Evolutionary conservation across 2,329 filamentous ascomycete genomes (phyloP), one percentile per base, ranked within the genome.

Genomic region (Cyphellophora attinorum): DNA sequence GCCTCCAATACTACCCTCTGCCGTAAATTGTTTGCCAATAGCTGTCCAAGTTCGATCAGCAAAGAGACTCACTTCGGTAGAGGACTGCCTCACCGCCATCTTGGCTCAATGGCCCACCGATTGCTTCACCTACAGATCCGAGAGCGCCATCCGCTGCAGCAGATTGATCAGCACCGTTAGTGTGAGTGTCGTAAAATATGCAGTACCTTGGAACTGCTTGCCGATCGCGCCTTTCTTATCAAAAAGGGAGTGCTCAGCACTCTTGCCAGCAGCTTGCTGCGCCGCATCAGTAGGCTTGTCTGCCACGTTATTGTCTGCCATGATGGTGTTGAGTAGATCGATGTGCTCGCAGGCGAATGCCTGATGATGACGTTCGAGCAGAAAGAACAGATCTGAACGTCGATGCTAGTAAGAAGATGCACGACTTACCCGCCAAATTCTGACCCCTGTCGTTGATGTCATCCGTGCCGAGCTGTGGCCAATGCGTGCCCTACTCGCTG

Each of bases 11-110:
- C 42, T 45, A 3, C 58, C 58, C 23, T 50, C 46, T 5, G 45
- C 42, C 18, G 51, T 58, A 43, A 59, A 59, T 12, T 58, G 51
- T 41, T 59, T 54, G 11, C 58, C 57, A 33, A 61, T 52, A 6
- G 43, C 39, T 25, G 21, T 25, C n/a, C n/a, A n/a, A n/a, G n/a
- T n/a, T n/a, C n/a, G n/a, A n/a, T n/a, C n/a, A n/a, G n/a, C n/a
- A n/a, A n/a, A n/a, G n/a, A n/a, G n/a, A n/a, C n/a, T n/a, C n/a
- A n/a, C 21, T 25, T 8, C 8, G 21, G 21, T 8, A n/a, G 21
- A 25, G 21, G 8, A 25, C n/a, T n/a, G 8, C 8, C 21, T 8
- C 8, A 25, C 21, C 21, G 5, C 58, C 57, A 13, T 54, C 34
- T 23, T 49, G 50, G 23, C 51, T 46, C 11, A 61, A 51, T 2